Conservation (phyloP, 768 basidiomycete genomes). For the Dendrothele bispora region DNA sequence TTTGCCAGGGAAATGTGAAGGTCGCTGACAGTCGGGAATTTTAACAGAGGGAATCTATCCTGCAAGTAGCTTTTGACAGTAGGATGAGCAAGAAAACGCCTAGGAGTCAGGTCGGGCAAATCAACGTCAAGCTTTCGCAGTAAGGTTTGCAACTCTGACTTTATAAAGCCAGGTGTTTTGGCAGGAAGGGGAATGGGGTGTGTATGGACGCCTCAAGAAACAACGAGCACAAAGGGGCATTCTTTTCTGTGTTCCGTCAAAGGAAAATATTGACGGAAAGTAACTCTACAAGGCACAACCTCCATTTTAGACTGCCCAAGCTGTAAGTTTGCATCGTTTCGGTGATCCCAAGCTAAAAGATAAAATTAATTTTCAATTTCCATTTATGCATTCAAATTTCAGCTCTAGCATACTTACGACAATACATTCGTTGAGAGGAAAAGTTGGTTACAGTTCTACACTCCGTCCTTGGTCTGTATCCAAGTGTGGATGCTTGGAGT, state of each 20-base stretch:
- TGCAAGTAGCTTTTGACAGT: slow-evolving; percentile 12
- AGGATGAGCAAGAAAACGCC: slow-evolving; percentile 21
- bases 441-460: slow-evolving; percentile 19
- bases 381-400: background rate
- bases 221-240: slow-evolving; percentile 10
- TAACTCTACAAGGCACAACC: background rate
- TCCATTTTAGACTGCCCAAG: background rate
- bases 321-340: background rate
- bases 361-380: background rate
- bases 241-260: background rate
- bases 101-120: slow-evolving; percentile 23
- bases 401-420: slow-evolving; percentile 19
- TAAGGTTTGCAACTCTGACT: slow-evolving; percentile 9
- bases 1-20: slow-evolving; percentile 28
- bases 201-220: slow-evolving; percentile 5
- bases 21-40: slow-evolving; percentile 15
- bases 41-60: slow-evolving; percentile 8
- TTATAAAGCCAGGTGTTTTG: slow-evolving; percentile 15
- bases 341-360: slow-evolving; percentile 6
- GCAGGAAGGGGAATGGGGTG: slow-evolving; percentile 12
- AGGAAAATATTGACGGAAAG: slow-evolving; percentile 7
- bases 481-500: slow-evolving; percentile 6
- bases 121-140: slow-evolving; percentile 11
- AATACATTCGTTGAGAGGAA: slow-evolving; percentile 12
- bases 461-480: slow-evolving; percentile 13